These are phyloP conservation scores for Anthoceros angustus DNA, from an alignment of 225 moss, liverwort and hornwort genomes.

Conservation along the genomic window DNA sequence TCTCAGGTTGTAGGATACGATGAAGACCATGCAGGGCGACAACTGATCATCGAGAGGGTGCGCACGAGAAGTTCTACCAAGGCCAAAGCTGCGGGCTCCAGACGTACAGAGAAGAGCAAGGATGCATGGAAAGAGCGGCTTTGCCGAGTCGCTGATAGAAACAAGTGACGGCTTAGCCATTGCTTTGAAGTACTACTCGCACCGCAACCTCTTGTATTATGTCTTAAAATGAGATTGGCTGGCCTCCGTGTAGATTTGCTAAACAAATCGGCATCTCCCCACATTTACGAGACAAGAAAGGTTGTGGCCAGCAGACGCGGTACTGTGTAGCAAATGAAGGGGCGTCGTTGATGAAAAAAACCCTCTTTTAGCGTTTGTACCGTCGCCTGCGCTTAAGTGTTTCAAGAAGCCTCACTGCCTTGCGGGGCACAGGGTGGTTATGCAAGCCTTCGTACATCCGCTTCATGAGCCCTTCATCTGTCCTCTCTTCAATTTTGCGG, in stretches of 20 bases:
- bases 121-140: slow-evolving; percentile 1
- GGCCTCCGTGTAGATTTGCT: too few species aligned
- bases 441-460: slow-evolving; percentile 21
- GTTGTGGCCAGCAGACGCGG: too few species aligned
- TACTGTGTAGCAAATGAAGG: too few species aligned
- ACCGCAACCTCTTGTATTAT: background rate
- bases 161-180: background rate
- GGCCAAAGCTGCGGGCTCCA: background rate
- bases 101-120: background rate
- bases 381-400: background rate
- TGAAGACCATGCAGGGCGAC: background rate
- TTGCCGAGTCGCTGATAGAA: background rate
- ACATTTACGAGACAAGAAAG: too few species aligned
- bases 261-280: too few species aligned
- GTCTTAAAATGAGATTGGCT: too few species aligned
- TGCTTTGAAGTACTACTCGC: too few species aligned
- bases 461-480: slow-evolving; percentile 14
- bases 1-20: background rate
- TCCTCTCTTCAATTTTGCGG: slow-evolving; percentile 22
- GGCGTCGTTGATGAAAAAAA: too few species aligned
- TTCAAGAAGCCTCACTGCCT: slow-evolving; percentile 5
- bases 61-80: background rate
- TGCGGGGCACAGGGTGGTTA: slow-evolving; percentile 23
- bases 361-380: background rate
- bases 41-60: background rate